Conservation (phyloP, 179 eudicot genomes). For the Beta macrorhiza region DNA sequence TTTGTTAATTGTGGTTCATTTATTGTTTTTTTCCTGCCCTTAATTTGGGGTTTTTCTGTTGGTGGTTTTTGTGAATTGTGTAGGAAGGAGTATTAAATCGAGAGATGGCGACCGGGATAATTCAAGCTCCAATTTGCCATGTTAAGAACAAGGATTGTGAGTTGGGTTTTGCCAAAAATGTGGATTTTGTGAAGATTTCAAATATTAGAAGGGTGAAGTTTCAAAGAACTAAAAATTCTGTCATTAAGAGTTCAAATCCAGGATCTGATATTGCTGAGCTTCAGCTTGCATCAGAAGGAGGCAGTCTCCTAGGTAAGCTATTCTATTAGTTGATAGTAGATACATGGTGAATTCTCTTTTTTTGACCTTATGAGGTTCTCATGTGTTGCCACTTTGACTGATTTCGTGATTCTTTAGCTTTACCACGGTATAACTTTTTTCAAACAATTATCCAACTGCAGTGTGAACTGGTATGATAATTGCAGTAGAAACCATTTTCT, state of each 20-base stretch:
- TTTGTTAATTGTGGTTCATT: background rate
- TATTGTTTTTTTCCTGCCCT: background rate
- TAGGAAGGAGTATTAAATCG: constrained; percentile 13
- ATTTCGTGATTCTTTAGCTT: background rate
- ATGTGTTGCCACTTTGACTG: background rate
- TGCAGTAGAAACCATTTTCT: background rate
- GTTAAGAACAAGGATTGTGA: constrained; percentile 56
- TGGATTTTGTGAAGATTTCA: constrained; percentile 61
- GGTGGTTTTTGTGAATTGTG: constrained; percentile 21
- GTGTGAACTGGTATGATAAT: too few relatives aligned
- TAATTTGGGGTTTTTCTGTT: background rate
- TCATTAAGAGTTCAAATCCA: constrained; percentile 61
- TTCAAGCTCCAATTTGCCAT: constrained; percentile 64
- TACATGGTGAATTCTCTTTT: background rate
- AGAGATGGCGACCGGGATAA: constrained; percentile 74
- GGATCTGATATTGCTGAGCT: constrained; percentile 82
- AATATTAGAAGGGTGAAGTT: constrained; percentile 49
- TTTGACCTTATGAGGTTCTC: background rate
- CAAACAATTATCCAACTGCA: constrained; percentile 1
- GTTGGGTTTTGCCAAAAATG: constrained; percentile 52
- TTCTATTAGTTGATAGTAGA: background rate
- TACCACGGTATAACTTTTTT: background rate
- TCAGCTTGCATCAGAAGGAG: constrained; percentile 88
- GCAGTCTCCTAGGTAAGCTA: constrained; percentile 69
- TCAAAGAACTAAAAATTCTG: constrained; percentile 44